Conservation (phyloP, 768 basidiomycete genomes). For the Lenzites betulinus region DNA sequence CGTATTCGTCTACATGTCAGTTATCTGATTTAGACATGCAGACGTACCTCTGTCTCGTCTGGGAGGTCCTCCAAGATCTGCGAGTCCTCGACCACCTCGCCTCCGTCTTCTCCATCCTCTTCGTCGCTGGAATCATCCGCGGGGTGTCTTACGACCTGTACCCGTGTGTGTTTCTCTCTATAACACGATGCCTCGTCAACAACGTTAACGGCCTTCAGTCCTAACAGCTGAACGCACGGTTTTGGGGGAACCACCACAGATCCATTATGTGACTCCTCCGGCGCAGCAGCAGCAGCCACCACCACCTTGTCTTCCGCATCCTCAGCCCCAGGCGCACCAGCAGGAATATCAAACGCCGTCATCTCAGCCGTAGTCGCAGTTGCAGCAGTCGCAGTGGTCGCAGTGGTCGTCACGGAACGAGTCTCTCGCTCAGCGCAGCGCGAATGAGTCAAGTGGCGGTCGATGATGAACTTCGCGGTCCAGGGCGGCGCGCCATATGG, state of each 20-base stretch:
- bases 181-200: background rate
- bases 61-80: slow-evolving; percentile 67
- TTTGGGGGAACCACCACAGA: background rate
- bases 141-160: slow-evolving; percentile 33
- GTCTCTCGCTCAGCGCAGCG: background rate
- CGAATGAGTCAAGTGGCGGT: background rate
- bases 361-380: background rate
- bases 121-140: slow-evolving; percentile 44
- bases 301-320: too few species aligned
- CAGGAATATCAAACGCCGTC: background rate
- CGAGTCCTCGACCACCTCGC: slow-evolving; percentile 49
- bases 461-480: too few species aligned
- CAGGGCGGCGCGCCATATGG: too few species aligned
- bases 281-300: background rate
- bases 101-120: slow-evolving; percentile 44
- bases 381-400: background rate
- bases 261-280: background rate
- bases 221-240: background rate
- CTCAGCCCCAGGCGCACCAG: too few species aligned
- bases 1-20: background rate
- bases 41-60: slow-evolving; percentile 77
- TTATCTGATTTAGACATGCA: background rate
- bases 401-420: background rate
- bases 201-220: too few species aligned
- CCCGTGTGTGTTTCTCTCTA: slow-evolving; percentile 32